These are phyloP conservation scores for Apiotrichum veenhuisii DNA, from an alignment of 1,284 basidiomycete species.

Conservation along the genomic window DNA sequence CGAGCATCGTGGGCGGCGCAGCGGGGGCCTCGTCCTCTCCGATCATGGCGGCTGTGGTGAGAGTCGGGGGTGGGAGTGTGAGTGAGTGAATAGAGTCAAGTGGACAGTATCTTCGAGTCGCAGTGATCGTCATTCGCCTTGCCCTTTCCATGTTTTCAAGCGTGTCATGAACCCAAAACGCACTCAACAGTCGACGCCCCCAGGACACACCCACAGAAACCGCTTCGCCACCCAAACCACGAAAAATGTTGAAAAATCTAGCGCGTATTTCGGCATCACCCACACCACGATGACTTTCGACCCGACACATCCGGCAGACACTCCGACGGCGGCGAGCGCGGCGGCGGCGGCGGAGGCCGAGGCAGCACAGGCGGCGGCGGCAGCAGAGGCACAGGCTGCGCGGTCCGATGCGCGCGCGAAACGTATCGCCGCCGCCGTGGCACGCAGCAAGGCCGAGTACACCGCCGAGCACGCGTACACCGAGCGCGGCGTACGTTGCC, in stretches of 20 bases:
- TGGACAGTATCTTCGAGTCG: too few species aligned
- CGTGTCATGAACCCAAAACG: too few species aligned
- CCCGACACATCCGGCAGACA: neutral
- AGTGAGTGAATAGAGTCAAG: too few species aligned
- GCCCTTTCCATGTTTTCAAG: too few species aligned
- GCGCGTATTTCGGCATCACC: neutral
- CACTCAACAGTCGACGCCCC: too few species aligned
- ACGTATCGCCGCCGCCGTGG: constrained; percentile 41
- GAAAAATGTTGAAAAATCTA: neutral
- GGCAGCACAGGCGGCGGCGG: too few species aligned
- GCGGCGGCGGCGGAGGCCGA: neutral
- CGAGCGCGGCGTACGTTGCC: constrained; percentile 32
- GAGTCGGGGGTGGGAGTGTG: too few species aligned
- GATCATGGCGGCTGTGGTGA: too few species aligned
- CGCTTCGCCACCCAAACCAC: neutral
- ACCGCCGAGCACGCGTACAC: constrained; percentile 41
- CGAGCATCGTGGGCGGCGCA: neutral
- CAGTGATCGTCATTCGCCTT: too few species aligned
- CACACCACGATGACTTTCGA: neutral
- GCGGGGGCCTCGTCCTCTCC: too few species aligned
- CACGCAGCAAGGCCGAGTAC: constrained; percentile 39
- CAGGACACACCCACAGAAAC: neutral
- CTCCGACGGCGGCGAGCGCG: neutral
- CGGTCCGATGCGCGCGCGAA: constrained; percentile 20
- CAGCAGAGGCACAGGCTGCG: constrained; percentile 14